These are phyloP conservation scores for Colletotrichum tamarilloi DNA, from an alignment of 2,329 filamentous ascomycete genomes.

Conservation along the genomic window DNA sequence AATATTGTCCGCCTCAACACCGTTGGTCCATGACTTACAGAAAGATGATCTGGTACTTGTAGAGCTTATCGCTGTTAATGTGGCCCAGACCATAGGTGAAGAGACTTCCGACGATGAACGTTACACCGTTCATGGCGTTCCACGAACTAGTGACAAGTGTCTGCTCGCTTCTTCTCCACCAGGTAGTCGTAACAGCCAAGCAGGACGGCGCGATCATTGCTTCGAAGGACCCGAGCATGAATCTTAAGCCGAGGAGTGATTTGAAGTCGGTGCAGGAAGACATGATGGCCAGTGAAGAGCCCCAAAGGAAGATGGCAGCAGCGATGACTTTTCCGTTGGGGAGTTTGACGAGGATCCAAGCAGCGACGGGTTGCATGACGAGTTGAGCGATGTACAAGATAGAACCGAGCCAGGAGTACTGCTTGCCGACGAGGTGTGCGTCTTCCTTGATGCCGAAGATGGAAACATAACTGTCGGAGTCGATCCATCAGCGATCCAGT, in stretches of 20 bases:
- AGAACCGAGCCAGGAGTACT: slow-evolving; percentile 74
- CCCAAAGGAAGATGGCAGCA: slow-evolving; percentile 40
- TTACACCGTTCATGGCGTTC: slow-evolving; percentile 67
- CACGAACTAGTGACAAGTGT: slow-evolving; percentile 59
- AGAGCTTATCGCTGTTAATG: slow-evolving; percentile 38
- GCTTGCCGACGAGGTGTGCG: slow-evolving; percentile 54
- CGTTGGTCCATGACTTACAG: background rate
- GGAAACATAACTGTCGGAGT: slow-evolving; percentile 58
- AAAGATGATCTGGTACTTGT: slow-evolving; percentile 42
- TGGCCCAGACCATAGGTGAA: slow-evolving; percentile 46
- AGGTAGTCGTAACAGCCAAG: slow-evolving; percentile 65
- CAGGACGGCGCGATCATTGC: slow-evolving; percentile 62
- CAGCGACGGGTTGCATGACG: slow-evolving; percentile 39
- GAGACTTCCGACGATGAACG: slow-evolving; percentile 54
- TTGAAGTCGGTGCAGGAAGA: slow-evolving; percentile 59
- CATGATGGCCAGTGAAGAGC: slow-evolving; percentile 52
- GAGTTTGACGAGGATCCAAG: slow-evolving; percentile 39
- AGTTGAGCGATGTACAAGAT: slow-evolving; percentile 51
- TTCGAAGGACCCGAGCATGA: slow-evolving; percentile 59
- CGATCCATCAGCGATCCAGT: background rate
- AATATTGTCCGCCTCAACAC: fast-evolving
- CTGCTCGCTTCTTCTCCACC: slow-evolving; percentile 64
- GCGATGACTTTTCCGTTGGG: slow-evolving; percentile 42
- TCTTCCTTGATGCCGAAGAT: slow-evolving; percentile 71
- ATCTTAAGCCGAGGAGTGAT: slow-evolving; percentile 56